Percentiles rank a stretch among this genome's conserved stretches.
Conservation (phyloP, 2,329 filamentous ascomycete species). For the Aspergillus neoniger region DNA sequence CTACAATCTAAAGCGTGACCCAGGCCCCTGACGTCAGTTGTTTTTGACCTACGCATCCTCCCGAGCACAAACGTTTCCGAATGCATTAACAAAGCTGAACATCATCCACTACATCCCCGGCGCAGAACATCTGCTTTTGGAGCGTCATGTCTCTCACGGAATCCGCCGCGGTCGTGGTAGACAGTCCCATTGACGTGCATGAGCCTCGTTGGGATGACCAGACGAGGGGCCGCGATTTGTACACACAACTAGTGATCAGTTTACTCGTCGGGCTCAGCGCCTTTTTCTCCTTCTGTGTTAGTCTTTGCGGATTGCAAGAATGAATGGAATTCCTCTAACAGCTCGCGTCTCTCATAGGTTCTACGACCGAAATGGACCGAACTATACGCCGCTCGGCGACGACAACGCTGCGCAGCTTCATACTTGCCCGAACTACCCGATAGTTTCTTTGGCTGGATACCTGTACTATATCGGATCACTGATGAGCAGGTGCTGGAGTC, state of each 20-base stretch:
- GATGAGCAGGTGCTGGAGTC: constrained; percentile 88
- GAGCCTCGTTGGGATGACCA: constrained; percentile 34
- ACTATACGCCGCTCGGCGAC: constrained; percentile 86
- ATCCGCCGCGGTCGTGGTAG: constrained; percentile 28
- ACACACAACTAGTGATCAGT: constrained; percentile 49
- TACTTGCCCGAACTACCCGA: constrained; percentile 77
- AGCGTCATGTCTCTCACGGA: constrained; percentile 35
- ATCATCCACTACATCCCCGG: background rate
- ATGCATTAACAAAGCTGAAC: constrained; percentile 19
- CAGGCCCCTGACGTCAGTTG: constrained; percentile 31
- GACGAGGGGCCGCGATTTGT: constrained; percentile 40
- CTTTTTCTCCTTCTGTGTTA: constrained; percentile 50
- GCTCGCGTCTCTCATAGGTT: constrained; percentile 53
- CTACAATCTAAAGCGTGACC: constrained; percentile 9
- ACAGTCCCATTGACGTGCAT: constrained; percentile 23
- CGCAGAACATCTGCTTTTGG: background rate
- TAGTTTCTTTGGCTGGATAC: constrained; percentile 90
- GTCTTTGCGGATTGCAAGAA: constrained; percentile 14
- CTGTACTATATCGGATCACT: constrained; percentile 77
- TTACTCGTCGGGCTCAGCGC: constrained; percentile 45
- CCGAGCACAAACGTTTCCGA: constrained; percentile 10
- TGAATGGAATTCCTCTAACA: constrained; percentile 15
- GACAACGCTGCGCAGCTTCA: constrained; percentile 65
- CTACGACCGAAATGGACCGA: constrained; percentile 88
- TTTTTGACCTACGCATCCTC: constrained; percentile 16